phyloP scores from a whole-genome alignment of 345 rosid genomes.

The Lepidium aucheri region DNA sequence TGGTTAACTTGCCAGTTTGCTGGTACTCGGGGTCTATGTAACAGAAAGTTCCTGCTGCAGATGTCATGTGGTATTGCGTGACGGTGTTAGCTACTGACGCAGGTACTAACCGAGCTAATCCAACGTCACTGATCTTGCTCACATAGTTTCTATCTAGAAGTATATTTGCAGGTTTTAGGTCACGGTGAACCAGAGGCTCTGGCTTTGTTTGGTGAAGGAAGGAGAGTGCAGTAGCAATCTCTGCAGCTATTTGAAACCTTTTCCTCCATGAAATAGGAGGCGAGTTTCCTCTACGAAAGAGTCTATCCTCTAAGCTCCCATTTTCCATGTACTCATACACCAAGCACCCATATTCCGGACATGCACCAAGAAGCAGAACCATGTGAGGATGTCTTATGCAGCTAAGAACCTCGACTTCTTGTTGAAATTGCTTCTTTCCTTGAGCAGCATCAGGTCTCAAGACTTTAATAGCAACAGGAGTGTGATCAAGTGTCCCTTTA shows the following conservation, averaged over 20 bases:
- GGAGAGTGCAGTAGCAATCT: conserved; percentile 74
- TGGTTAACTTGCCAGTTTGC: conserved; percentile 74
- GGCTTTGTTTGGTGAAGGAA: conserved; percentile 96
- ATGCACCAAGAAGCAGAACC: conserved; percentile 93
- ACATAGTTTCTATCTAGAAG: conserved; percentile 71
- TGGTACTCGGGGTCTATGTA: conserved; percentile 94
- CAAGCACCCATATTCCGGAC: conserved; percentile 86
- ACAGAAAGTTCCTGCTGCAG: conserved; percentile 92
- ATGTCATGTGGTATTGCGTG: conserved; percentile 81
- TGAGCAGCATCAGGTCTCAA: conserved; percentile 87
- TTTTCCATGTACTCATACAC: conserved; percentile 76
- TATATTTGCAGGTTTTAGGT: conserved; percentile 90
- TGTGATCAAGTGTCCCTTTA: conserved; percentile 77
- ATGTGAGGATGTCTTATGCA: conserved; percentile 84
- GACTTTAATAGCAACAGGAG: conserved; percentile 83
- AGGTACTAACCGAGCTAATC: conserved; percentile 88
- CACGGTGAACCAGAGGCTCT: conserved; percentile 94
- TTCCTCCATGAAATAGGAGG: conserved; percentile 67
- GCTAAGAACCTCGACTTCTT: conserved; percentile 88
- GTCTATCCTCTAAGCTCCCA: conserved; percentile 84
- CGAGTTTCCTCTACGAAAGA: conserved; percentile 51
- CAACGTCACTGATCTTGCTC: conserved; percentile 92
- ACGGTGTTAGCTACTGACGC: conserved; percentile 67
- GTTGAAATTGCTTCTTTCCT: conserved; percentile 82
- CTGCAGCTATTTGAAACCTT: conserved; percentile 66